phyloP scores from a whole-genome alignment of 2,329 filamentous ascomycete genomes.

The Colletotrichum sp. region DNA sequence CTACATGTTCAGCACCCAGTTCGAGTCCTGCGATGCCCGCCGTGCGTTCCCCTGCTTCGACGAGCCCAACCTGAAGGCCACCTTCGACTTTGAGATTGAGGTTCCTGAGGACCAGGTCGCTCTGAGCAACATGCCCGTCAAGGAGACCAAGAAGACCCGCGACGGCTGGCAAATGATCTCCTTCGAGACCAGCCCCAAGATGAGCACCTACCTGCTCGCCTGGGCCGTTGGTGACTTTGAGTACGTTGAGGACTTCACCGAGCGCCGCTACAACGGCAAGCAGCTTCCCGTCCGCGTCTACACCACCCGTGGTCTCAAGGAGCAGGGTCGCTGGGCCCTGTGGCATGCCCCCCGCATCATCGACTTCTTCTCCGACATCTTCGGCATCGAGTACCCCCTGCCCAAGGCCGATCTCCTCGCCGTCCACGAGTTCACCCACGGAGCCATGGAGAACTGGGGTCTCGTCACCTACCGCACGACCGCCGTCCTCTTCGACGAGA shows the following conservation, averaged over 20 bases:
- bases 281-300: conserved; percentile 93
- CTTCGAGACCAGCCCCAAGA: conserved; percentile 85
- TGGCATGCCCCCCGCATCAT: conserved; percentile 92
- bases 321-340: conserved; percentile 88
- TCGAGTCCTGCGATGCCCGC: conserved; percentile 94
- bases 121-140: conserved; percentile 94
- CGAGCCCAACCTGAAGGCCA: conserved; percentile 95
- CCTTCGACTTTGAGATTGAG: conserved; percentile 93
- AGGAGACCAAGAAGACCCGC: conserved; percentile 62
- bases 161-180: conserved; percentile 75
- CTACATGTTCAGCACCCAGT: conserved; percentile 93
- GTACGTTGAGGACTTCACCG: conserved; percentile 90
- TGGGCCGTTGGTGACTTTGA: conserved; percentile 98
- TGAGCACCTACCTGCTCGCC: conserved; percentile 90
- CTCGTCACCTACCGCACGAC: conserved; percentile 96
- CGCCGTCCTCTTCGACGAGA: conserved; percentile 93
- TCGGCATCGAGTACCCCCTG: conserved; percentile 89
- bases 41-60: conserved; percentile 98
- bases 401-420: conserved; percentile 91
- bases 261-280: conserved; percentile 89
- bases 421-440: conserved; percentile 88
- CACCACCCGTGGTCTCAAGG: conserved; percentile 91
- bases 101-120: conserved; percentile 87
- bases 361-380: conserved; percentile 96
- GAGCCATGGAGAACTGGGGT: conserved; percentile 97